Base-by-base conservation (phyloP, 2,329 filamentous ascomycete species). In the Penicillium nordicum region DNA sequence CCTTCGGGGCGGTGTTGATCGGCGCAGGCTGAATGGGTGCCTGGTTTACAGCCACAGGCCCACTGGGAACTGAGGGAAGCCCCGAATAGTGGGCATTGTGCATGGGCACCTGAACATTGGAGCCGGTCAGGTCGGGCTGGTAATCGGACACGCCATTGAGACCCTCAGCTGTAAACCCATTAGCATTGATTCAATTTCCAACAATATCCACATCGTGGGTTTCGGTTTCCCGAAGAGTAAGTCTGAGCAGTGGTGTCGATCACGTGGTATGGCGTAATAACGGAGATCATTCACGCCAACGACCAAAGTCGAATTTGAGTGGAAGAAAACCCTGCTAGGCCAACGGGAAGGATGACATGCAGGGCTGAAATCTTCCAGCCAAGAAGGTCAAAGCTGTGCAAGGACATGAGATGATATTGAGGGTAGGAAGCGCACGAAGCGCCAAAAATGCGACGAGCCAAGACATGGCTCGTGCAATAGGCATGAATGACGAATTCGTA, bases 181-280 rank as follows among this genome's bases (percentile, higher is more conserved):
- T 65, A 65, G 59, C 51, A 57, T 59, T 36, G 34, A 53, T 50
- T 21, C n/a, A 42, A 48, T 45, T 45, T 34, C 30, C 36, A 42
- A 7, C 30, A 55, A 37, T 14, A 58, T 63, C 29, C 32, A 50
- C 47, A 52, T 59, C 52, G 52, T 57, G 21, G 40, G 36, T 11
- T 38, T 57, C 47, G 57, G 51, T 62, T 34, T 57, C 41, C 57
- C 55, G 43, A 55, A 52, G 16, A 43, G 23, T n/a, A 43, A 27
- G 29, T 36, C 44, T 50, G 27, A 48, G 53, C 16, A 53, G 30
- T 27, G 37, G 46, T 25, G 25, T 47, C 27, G n/a, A 58, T 74
- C 71, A 74, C 71, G 71, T 73, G 71, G 48, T 60, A 70, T 73
- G 63, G 66, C 69, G 69, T 64, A 63, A 74, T 71, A 65, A 47